A percentile compares a stretch with the other conserved stretches of the same genome.
Conservation (phyloP, 192 early-diverging fungal genomes). For the Glomus cerebriforme region DNA sequence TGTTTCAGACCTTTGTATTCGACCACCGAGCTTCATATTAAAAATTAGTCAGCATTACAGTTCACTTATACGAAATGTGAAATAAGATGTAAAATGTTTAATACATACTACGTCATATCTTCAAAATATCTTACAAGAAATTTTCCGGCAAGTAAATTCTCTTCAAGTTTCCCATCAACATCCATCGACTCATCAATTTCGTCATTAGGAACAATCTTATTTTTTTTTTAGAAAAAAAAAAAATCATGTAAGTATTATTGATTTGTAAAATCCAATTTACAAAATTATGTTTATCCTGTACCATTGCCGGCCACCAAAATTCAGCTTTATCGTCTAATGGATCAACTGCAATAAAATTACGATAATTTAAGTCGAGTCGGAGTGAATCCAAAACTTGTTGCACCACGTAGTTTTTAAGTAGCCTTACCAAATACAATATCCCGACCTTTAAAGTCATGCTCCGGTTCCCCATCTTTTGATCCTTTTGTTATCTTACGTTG, state of each 20-base stretch:
- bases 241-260: neutral
- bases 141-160: conserved; percentile 6
- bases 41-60: neutral
- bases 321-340: conserved; percentile 12
- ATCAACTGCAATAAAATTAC: neutral
- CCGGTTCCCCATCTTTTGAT: neutral
- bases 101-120: conserved; percentile 9
- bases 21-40: neutral
- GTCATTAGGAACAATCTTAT: neutral
- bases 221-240: too few relatives aligned
- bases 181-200: conserved; percentile 21
- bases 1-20: neutral
- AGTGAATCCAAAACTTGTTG: neutral
- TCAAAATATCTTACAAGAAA: conserved; percentile 26
- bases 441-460: neutral
- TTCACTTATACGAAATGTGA: neutral
- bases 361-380: neutral
- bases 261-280: neutral
- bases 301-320: conserved; percentile 21
- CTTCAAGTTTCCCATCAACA: conserved; percentile 23
- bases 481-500: neutral
- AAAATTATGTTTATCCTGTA: neutral
- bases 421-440: neutral
- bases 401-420: neutral
- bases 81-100: neutral